phyloP scores from a whole-genome alignment of 2,329 filamentous ascomycete genomes.

The Paraphaeosphaeria minitans region DNA sequence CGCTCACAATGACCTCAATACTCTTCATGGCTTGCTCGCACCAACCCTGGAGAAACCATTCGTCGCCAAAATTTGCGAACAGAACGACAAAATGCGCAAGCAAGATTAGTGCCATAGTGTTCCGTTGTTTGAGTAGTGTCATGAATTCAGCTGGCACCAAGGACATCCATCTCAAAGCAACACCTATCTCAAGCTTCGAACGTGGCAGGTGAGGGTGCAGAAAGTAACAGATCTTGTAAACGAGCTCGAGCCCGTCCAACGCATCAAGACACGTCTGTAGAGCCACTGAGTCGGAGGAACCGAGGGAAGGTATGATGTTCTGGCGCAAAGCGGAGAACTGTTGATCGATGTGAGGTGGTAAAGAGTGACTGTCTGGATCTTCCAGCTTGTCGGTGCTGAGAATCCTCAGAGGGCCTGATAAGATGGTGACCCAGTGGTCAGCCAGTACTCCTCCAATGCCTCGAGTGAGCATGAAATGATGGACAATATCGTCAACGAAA shows the following conservation, averaged over 20 bases:
- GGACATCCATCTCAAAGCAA: conserved; percentile 11
- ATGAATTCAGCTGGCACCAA: conserved; percentile 8
- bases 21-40: conserved; percentile 4
- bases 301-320: neutral
- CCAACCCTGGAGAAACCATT: conserved; percentile 10
- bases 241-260: conserved; percentile 5
- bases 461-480: conserved; percentile 14
- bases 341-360: neutral
- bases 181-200: conserved; percentile 3
- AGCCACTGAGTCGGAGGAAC: neutral
- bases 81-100: conserved; percentile 10
- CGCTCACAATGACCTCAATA: conserved; percentile 3
- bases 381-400: conserved; percentile 3
- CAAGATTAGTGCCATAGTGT: conserved; percentile 6
- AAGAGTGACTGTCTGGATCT: neutral
- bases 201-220: conserved; percentile 8
- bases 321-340: conserved; percentile 1
- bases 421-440: conserved; percentile 7
- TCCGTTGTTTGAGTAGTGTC: neutral
- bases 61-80: conserved; percentile 3
- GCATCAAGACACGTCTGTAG: neutral
- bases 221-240: conserved; percentile 8
- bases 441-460: conserved; percentile 8
- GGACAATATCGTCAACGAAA: conserved; percentile 9
- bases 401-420: neutral